phyloP scores from a whole-genome alignment of 2,329 filamentous ascomycete genomes.

The Fusarium foetens region DNA sequence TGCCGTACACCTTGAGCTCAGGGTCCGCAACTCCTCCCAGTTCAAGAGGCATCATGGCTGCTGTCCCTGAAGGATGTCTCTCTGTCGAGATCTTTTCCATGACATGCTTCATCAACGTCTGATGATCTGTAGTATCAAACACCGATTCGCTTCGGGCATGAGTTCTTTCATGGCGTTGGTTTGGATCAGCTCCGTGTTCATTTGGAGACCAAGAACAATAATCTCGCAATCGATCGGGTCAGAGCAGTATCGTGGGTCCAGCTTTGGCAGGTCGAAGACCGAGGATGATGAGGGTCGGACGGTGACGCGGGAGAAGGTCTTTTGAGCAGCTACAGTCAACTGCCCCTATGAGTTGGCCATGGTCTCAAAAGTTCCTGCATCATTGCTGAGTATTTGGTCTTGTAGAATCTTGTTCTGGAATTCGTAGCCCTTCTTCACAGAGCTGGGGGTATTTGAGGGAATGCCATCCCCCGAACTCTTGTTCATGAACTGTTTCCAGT shows the following conservation, averaged over 20 bases:
- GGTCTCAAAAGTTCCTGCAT: slow-evolving; percentile 21
- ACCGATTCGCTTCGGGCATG: slow-evolving; percentile 4
- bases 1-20: slow-evolving; percentile 42
- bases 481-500: slow-evolving; percentile 3
- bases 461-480: slow-evolving; percentile 1
- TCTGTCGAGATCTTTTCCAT: slow-evolving; percentile 5
- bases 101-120: slow-evolving; percentile 1
- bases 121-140: slow-evolving; percentile 6
- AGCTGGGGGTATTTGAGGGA: background rate
- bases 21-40: slow-evolving; percentile 39
- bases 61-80: slow-evolving; percentile 15
- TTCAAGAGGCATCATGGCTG: slow-evolving; percentile 16
- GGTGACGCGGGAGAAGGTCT: slow-evolving; percentile 20
- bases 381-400: slow-evolving; percentile 2
- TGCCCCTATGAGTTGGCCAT: slow-evolving; percentile 19
- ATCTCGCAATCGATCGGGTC: slow-evolving; percentile 24
- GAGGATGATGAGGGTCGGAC: background rate
- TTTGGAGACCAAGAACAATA: slow-evolving; percentile 20
- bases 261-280: slow-evolving; percentile 6
- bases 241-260: slow-evolving; percentile 26
- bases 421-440: slow-evolving; percentile 15
- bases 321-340: slow-evolving; percentile 24
- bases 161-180: slow-evolving; percentile 17
- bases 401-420: slow-evolving; percentile 9
- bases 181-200: slow-evolving; percentile 13